Percentiles rank a stretch among this genome's conserved stretches.
Evolutionary conservation across 768 basidiomycete genomes (phyloP).

Genomic region (Pulveroboletus sp.): DNA sequence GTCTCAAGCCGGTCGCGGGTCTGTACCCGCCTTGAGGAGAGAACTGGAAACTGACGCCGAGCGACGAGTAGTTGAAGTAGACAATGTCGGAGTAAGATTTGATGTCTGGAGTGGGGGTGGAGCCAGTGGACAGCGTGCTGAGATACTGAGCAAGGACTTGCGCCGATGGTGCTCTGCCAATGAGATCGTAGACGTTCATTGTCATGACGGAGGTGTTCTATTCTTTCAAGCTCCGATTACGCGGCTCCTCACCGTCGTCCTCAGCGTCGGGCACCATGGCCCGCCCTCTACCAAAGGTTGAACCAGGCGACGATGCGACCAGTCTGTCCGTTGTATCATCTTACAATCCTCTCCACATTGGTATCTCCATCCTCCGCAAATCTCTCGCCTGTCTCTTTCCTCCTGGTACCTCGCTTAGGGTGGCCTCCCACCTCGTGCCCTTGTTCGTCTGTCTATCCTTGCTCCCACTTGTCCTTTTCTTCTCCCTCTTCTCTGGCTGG

Average conservation of each 20-base stretch:
- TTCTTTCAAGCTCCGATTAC: constrained; percentile 25
- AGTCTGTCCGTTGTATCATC: background rate
- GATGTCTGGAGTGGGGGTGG: constrained; percentile 47
- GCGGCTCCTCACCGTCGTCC: constrained; percentile 6
- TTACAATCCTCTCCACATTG: constrained; percentile 10
- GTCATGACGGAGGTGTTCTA: too few relatives aligned
- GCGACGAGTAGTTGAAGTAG: constrained; percentile 77
- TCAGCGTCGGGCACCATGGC: too few relatives aligned
- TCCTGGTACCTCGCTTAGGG: constrained; percentile 19
- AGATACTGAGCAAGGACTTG: constrained; percentile 41
- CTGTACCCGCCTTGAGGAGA: constrained; percentile 60
- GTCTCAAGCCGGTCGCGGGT: constrained; percentile 41
- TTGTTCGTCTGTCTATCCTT: constrained; percentile 54
- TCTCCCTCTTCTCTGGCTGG: constrained; percentile 66
- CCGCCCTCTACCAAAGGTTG: constrained; percentile 18
- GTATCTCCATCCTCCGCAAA: background rate
- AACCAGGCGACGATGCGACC: constrained; percentile 11
- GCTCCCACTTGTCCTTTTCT: constrained; percentile 55
- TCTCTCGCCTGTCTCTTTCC: constrained; percentile 10
- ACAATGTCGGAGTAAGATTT: constrained; percentile 79
- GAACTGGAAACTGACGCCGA: constrained; percentile 83
- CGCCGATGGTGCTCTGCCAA: constrained; percentile 52
- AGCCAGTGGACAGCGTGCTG: constrained; percentile 27
- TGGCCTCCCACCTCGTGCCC: constrained; percentile 63
- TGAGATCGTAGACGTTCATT: constrained; percentile 34